Conservation (phyloP, 1,139 yeast species). For the Saccharomyces hybrid region DNA sequence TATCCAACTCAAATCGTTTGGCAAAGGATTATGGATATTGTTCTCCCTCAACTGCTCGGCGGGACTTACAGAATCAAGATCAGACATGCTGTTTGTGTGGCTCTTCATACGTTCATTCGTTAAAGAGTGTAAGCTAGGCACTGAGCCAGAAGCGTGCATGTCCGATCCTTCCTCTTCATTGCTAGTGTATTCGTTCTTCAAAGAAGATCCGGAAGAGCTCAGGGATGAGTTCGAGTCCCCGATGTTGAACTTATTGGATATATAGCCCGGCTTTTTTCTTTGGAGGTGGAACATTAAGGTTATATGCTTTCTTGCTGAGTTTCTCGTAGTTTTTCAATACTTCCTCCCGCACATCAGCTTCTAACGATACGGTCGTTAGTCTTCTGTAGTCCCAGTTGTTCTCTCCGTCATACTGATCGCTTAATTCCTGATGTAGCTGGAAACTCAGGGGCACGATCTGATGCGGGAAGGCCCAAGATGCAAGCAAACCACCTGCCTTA, state of each 20-base stretch:
- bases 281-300: slow-evolving; percentile 12
- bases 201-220: slow-evolving; percentile 4
- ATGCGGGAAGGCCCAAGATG: slow-evolving; percentile 95
- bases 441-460: slow-evolving; percentile 88
- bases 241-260: slow-evolving; percentile 6
- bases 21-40: slow-evolving; percentile 43
- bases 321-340: slow-evolving; percentile 27
- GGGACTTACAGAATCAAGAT: neutral
- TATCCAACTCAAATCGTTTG: slow-evolving; percentile 78
- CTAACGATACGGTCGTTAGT: slow-evolving; percentile 77
- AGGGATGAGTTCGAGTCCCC: slow-evolving; percentile 7
- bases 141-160: neutral
- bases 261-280: slow-evolving; percentile 7
- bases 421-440: slow-evolving; percentile 73
- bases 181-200: slow-evolving; percentile 3
- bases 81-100: neutral
- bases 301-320: slow-evolving; percentile 5
- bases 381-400: slow-evolving; percentile 90
- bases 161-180: neutral
- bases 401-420: slow-evolving; percentile 71
- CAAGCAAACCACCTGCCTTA: slow-evolving; percentile 91
- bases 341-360: slow-evolving; percentile 47
- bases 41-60: neutral
- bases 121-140: neutral
- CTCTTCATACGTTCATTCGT: neutral